A percentile compares a stretch with the other conserved stretches of the same genome.
These are phyloP conservation scores for Pseudopediastrum boryanum DNA, from an alignment of 139 green algal species.

Conservation along the genomic window DNA sequence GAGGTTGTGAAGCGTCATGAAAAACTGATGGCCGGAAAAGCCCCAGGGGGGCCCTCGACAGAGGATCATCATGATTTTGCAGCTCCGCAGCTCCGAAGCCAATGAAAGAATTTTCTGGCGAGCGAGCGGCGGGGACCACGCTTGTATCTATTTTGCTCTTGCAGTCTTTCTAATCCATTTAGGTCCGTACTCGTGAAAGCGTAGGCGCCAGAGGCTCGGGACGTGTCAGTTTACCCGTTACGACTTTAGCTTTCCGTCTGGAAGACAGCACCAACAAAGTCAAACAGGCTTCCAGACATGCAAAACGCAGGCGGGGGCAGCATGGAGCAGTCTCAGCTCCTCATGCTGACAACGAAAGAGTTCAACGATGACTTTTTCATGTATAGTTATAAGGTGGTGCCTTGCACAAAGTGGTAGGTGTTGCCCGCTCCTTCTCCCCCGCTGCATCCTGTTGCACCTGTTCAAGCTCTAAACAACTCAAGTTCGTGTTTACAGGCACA, in stretches of 20 bases:
- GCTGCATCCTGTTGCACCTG: slow-evolving; percentile 4
- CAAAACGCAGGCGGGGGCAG: not conserved
- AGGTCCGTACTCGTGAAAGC: no score
- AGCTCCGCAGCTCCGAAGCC: no score
- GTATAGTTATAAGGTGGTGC: not conserved
- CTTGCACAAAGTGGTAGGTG: not conserved
- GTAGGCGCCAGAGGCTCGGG: no score
- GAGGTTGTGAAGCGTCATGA: no score
- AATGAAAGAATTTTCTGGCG: no score
- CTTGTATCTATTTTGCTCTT: no score
- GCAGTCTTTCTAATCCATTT: no score
- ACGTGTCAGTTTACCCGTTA: not conserved
- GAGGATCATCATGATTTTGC: no score
- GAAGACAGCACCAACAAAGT: not conserved
- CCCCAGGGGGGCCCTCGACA: no score
- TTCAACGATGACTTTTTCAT: not conserved
- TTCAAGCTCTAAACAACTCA: slow-evolving; percentile 1
- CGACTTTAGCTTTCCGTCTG: not conserved
- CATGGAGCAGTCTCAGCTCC: not conserved
- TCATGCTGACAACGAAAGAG: not conserved
- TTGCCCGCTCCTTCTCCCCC: not conserved
- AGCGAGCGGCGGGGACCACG: no score
- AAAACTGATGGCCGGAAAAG: no score
- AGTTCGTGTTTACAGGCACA: not conserved
- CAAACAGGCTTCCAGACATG: not conserved